phyloP scores from a whole-genome alignment of 2,329 filamentous ascomycete genomes.

The Neobulgaria alba region DNA sequence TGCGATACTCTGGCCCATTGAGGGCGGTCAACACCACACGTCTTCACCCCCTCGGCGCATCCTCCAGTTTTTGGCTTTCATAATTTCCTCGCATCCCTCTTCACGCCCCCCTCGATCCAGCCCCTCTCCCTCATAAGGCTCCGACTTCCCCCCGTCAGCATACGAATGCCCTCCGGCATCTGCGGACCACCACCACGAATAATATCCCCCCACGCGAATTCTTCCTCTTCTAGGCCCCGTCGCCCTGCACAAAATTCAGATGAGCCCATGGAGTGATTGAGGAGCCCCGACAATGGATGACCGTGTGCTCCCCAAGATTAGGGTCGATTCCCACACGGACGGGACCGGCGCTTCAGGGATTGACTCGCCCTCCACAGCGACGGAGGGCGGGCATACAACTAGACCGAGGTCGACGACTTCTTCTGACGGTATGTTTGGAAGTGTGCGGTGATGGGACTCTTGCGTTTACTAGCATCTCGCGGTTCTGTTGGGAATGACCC shows the following conservation, averaged over 20 bases:
- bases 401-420: constrained; percentile 24
- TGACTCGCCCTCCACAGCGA: constrained; percentile 22
- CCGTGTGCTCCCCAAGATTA: constrained; percentile 23
- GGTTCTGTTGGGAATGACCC: constrained; percentile 8
- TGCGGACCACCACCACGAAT: background rate
- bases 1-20: background rate
- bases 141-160: too few relatives aligned
- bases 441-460: constrained; percentile 2
- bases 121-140: too few relatives aligned
- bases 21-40: background rate
- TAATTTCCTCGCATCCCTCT: too few relatives aligned
- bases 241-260: background rate
- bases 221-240: background rate
- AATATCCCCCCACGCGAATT: background rate
- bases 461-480: background rate
- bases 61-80: background rate
- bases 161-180: background rate
- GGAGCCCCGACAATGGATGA: constrained; percentile 23
- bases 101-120: too few relatives aligned
- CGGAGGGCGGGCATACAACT: constrained; percentile 21
- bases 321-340: constrained; percentile 22
- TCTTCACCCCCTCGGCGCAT: background rate
- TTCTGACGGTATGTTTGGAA: constrained; percentile 23
- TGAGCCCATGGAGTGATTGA: constrained; percentile 13
- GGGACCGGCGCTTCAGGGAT: constrained; percentile 12